These are phyloP conservation scores for Loxodes magnus DNA, from an alignment of 73 alveolate genomes.

Conservation along the genomic window DNA sequence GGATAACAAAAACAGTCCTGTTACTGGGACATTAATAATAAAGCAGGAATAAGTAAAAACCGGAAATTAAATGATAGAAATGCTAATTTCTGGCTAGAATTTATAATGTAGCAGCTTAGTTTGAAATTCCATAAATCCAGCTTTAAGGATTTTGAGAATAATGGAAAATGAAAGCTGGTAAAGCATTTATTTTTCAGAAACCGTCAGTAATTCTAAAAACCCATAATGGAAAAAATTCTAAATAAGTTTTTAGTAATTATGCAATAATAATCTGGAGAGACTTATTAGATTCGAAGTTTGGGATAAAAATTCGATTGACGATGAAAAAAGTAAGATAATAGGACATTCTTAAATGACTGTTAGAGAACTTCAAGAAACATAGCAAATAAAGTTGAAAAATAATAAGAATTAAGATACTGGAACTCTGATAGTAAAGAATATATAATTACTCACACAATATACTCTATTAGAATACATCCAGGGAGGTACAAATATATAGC, in stretches of 20 bases:
- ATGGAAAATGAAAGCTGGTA: neutral
- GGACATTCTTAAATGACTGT: conserved; percentile 10
- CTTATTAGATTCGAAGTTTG: conserved; percentile 37
- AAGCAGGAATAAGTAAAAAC: conserved; percentile 19
- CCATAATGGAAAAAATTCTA: conserved; percentile 17
- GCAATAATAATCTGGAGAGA: conserved; percentile 24
- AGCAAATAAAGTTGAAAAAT: neutral
- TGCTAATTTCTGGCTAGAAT: neutral
- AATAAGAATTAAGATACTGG: neutral
- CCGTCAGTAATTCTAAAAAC: conserved; percentile 7
- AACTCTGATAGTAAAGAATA: neutral
- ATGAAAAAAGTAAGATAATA: conserved; percentile 18
- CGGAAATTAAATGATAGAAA: neutral
- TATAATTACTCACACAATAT: neutral
- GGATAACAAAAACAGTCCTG: conserved; percentile 2
- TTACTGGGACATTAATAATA: conserved; percentile 15
- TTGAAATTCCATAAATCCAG: neutral
- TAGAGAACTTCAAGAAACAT: conserved; percentile 5
- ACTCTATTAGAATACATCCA: conserved; percentile 48
- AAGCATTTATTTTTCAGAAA: conserved; percentile 18
- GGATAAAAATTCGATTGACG: conserved; percentile 32
- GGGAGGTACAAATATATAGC: conserved; percentile 74
- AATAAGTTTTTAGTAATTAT: conserved; percentile 9
- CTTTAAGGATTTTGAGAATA: neutral
- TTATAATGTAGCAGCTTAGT: neutral